Percentiles rank a stretch among this genome's conserved stretches.
Evolutionary conservation across 2,329 filamentous ascomycete genomes (phyloP).

Genomic region (Fusarium coffeatum): DNA sequence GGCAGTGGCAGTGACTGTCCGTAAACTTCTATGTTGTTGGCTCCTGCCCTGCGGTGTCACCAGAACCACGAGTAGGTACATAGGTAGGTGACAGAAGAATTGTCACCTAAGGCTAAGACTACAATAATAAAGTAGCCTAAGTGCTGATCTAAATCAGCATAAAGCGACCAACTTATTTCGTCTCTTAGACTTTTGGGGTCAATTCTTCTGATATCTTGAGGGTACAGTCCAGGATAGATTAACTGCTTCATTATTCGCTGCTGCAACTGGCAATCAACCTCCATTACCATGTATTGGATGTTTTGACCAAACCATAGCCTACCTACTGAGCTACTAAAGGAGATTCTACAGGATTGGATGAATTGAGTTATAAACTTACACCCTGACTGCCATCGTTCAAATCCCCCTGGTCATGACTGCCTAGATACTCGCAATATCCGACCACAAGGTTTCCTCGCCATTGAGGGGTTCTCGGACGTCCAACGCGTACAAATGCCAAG

Average conservation of each 20-base stretch:
- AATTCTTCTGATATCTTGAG: too few species aligned
- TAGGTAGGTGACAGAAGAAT: too few species aligned
- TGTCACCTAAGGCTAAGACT: too few species aligned
- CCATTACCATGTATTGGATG: not conserved
- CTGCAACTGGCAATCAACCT: not conserved
- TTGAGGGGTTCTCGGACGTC: not conserved
- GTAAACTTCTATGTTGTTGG: not conserved
- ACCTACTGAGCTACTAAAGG: not conserved
- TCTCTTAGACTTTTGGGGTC: too few species aligned
- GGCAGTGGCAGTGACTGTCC: not conserved
- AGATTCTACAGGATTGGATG: not conserved
- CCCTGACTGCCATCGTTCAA: not conserved
- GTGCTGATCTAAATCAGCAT: too few species aligned
- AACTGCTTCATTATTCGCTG: not conserved
- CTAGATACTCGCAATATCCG: not conserved
- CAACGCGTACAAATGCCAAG: not conserved
- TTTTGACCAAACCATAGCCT: not conserved
- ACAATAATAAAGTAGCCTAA: too few species aligned
- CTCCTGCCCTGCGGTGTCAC: constrained; percentile 1
- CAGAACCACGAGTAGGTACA: not conserved
- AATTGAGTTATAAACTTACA: not conserved
- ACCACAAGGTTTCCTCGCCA: not conserved
- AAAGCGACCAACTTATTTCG: too few species aligned
- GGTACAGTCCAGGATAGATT: not conserved
- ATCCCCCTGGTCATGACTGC: not conserved